A percentile compares a stretch with the other conserved stretches of the same genome.
Evolutionary conservation across 805 yeast genomes (phyloP).

Genomic region (Schwanniomyces vanrijiae): DNA sequence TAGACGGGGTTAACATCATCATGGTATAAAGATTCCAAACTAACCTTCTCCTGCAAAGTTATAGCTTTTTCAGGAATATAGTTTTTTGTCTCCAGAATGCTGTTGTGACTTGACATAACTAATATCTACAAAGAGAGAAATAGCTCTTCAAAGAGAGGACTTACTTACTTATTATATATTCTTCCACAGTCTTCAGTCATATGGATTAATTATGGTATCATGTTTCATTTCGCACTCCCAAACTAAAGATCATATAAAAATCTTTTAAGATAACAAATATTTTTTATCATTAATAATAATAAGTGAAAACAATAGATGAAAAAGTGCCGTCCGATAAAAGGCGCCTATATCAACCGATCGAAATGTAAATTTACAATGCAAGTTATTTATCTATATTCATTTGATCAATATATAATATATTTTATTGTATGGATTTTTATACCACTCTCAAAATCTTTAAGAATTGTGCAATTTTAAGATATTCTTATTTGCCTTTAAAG

Average conservation of each 20-base stretch:
- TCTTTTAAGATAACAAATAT: neutral
- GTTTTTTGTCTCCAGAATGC: neutral
- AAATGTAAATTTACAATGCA: neutral
- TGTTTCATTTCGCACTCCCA: no score
- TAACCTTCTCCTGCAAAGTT: neutral
- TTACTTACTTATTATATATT: neutral
- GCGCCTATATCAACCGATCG: neutral
- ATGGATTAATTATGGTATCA: no score
- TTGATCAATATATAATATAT: no score
- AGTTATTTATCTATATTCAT: no score
- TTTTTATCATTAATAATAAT: no score
- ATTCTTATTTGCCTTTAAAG: no score
- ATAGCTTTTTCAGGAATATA: neutral
- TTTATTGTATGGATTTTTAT: no score
- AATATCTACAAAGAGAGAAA: neutral
- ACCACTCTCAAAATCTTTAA: no score
- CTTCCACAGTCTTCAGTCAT: no score
- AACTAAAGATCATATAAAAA: neutral
- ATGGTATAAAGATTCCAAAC: neutral
- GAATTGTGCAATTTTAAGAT: no score
- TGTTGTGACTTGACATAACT: neutral
- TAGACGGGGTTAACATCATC: conserved; percentile 6
- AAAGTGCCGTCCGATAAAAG: neutral
- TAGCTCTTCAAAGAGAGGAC: no score
- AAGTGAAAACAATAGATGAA: neutral